Evolutionary conservation across 2,329 filamentous ascomycete species (phyloP).

Genomic region (Aspergillus novoparasiticus): DNA sequence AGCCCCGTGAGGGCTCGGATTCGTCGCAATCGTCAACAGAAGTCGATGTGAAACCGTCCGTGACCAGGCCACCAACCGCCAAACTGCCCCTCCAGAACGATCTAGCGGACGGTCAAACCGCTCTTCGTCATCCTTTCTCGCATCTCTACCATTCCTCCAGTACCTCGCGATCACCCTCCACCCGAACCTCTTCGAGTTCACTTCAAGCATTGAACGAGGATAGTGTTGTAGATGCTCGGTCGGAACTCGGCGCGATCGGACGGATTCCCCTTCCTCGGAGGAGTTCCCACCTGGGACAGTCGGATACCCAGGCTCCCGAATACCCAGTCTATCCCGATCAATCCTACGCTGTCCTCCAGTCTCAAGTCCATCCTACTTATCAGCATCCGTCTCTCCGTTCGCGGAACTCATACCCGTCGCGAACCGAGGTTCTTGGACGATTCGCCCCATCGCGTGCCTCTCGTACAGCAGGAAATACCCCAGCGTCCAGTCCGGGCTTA

Average conservation of each 20-base stretch:
- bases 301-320: slow-evolving; percentile 31
- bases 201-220: slow-evolving; percentile 45
- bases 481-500: slow-evolving; percentile 50
- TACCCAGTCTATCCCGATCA: slow-evolving; percentile 52
- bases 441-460: slow-evolving; percentile 30
- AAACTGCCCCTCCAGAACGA: slow-evolving; percentile 30
- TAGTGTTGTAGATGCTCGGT: slow-evolving; percentile 38
- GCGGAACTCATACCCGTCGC: slow-evolving; percentile 48
- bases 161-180: slow-evolving; percentile 38
- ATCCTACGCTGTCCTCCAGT: slow-evolving; percentile 50
- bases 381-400: slow-evolving; percentile 43
- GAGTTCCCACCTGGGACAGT: slow-evolving; percentile 31
- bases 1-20: slow-evolving; percentile 26
- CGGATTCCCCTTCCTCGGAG: slow-evolving; percentile 29
- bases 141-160: slow-evolving; percentile 39
- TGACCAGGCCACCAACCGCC: slow-evolving; percentile 29
- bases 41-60: slow-evolving; percentile 21
- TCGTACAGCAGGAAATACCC: slow-evolving; percentile 51
- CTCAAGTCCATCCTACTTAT: slow-evolving; percentile 45
- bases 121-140: slow-evolving; percentile 36
- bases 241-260: slow-evolving; percentile 29
- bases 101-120: slow-evolving; percentile 32
- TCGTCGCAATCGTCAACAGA: slow-evolving; percentile 24
- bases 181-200: slow-evolving; percentile 46
- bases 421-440: slow-evolving; percentile 28